Conservation (phyloP, 2,329 filamentous ascomycete species). For the Xylaria sp. region DNA sequence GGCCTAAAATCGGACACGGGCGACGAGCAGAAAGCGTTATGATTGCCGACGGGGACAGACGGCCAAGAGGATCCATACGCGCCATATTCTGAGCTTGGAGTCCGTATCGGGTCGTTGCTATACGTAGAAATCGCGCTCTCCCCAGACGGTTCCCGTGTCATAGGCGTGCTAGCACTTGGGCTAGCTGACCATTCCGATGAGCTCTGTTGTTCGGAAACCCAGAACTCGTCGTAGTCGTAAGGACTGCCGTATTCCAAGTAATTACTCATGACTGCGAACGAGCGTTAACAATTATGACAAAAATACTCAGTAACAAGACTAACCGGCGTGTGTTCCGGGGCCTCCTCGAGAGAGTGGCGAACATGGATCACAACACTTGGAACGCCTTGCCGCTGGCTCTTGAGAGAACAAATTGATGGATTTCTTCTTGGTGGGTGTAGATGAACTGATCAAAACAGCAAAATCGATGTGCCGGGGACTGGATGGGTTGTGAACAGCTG, state of each 20-base stretch:
- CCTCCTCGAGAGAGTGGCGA: not conserved
- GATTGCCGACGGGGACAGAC: conserved; percentile 16
- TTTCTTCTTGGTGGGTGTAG: not conserved
- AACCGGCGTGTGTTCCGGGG: conserved; percentile 19
- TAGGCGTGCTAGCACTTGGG: conserved; percentile 29
- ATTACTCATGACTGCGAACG: conserved; percentile 14
- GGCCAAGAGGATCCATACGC: conserved; percentile 32
- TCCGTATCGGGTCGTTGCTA: conserved; percentile 30
- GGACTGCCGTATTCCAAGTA: not conserved
- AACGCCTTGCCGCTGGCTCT: conserved; percentile 1
- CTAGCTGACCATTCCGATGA: conserved; percentile 32
- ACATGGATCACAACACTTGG: conserved; percentile 22
- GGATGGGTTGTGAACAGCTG: not conserved
- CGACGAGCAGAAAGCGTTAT: conserved; percentile 18
- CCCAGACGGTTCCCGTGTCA: conserved; percentile 41
- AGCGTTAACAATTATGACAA: not conserved
- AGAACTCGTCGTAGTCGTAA: conserved; percentile 5
- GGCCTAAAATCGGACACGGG: conserved; percentile 1
- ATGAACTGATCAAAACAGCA: conserved; percentile 9
- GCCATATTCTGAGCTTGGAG: conserved; percentile 37
- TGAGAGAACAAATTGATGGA: not conserved
- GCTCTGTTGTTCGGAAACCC: conserved; percentile 2
- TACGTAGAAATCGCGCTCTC: conserved; percentile 35
- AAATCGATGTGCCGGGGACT: conserved; percentile 7
- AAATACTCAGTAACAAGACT: conserved; percentile 5